Base-by-base conservation (phyloP, 129 eudicot species). In the Calendula officinalis region DNA sequence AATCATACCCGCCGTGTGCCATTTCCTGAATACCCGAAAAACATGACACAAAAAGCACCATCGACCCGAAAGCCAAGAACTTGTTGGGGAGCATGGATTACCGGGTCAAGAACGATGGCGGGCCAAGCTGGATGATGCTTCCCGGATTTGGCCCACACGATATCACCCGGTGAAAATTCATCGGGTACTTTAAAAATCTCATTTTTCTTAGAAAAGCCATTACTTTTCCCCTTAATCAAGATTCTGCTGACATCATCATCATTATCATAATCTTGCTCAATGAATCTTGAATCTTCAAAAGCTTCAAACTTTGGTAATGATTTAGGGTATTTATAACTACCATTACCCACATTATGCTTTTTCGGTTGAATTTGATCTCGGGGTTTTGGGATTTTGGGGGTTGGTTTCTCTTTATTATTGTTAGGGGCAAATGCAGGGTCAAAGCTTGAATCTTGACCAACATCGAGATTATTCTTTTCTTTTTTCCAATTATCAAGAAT, bases 401-500 rank as follows among this genome's bases (percentile, higher is more conserved):
- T 72, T 39, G 65, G 30, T 52, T 73, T 79, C 30, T 77, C 83
- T 52, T 59, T 80, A 12, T 4, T 27, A 11, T 2, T 22, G 1
- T 22, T 30, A 7, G 84, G 84, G 16, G 51, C 73, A 34, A 80
- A 83, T 32, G 85, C 94, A n/a, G 85, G 84, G 71, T 89, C 94
- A 39, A 70, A 69, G 62, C 17, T 66, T 10, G 45, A 69, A n/a
- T 56, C 75, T 41, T 79, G 78, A 53, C 48, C 40, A 2, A 16
- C 76, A 27, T 64, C 64, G 22, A 66, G 27, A 61, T 71, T 70
- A 37, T 53, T 62, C 69, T 92, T 92, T 43, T 88, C 97, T 68
- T 88, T 89, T 90, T 86, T 94, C 99, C 99, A 94, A 72, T 94
- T 83, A 79, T 86, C 99, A 0, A 94, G 76, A 52, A 94, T 64